phyloP scores from a whole-genome alignment of 768 basidiomycete species.

The Lentinus tigrinus region DNA sequence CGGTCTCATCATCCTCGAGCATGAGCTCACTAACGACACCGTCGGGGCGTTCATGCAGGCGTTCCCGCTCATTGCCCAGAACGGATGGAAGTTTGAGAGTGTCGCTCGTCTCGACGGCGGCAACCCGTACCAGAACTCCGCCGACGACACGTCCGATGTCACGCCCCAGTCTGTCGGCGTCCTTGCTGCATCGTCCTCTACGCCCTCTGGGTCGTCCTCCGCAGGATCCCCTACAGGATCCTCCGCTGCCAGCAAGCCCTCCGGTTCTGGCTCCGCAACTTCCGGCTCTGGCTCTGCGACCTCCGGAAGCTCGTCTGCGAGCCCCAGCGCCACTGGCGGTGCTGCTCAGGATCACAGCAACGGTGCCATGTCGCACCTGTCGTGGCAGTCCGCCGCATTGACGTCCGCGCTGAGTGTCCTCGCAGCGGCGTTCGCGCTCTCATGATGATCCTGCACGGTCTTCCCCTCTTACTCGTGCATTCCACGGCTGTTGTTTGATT shows the following conservation, averaged over 20 bases:
- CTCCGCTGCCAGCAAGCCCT: background rate
- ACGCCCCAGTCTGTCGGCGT: background rate
- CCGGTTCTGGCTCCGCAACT: conserved; percentile 2
- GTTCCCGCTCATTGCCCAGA: conserved; percentile 59
- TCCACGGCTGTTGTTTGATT: background rate
- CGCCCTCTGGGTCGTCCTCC: background rate
- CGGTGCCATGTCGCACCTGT: background rate
- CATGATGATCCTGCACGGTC: background rate
- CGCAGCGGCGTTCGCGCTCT: conserved; percentile 11
- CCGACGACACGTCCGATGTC: conserved; percentile 8
- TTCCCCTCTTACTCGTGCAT: background rate
- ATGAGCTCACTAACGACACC: conserved; percentile 65
- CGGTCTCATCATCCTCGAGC: conserved; percentile 82
- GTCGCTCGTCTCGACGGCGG: conserved; percentile 39
- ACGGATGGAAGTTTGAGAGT: conserved; percentile 71
- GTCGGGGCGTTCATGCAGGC: conserved; percentile 66
- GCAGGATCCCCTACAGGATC: background rate
- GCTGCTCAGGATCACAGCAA: background rate
- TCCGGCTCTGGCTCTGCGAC: background rate
- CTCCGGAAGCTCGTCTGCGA: background rate
- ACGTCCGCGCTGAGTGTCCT: conserved; percentile 2
- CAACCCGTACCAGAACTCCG: conserved; percentile 21
- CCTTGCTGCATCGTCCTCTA: background rate
- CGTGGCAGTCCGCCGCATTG: background rate
- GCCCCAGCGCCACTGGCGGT: background rate